Evolutionary conservation across 2,329 filamentous ascomycete genomes (phyloP).

Genomic region (Aspergillus japonicus): DNA sequence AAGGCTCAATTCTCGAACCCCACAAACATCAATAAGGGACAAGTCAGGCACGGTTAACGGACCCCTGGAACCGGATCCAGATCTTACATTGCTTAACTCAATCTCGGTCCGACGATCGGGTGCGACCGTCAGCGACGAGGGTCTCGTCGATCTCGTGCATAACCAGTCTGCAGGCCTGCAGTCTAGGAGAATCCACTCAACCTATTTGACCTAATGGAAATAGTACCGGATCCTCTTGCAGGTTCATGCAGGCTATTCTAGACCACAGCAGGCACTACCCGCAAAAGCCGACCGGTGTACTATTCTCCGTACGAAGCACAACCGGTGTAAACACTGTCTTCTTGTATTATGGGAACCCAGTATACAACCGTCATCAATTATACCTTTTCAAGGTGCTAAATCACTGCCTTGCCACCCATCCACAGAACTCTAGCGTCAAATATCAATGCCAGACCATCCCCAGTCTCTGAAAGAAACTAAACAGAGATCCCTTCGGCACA

Average conservation of each 20-base stretch:
- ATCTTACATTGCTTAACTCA: background rate
- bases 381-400: no score
- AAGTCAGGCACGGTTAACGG: background rate
- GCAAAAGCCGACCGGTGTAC: background rate
- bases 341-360: no score
- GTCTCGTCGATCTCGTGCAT: background rate
- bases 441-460: conserved; percentile 36
- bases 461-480: conserved; percentile 45
- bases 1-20: background rate
- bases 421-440: no score
- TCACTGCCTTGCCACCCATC: no score
- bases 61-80: background rate
- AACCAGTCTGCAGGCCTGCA: background rate
- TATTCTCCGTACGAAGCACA: background rate
- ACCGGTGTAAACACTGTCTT: background rate
- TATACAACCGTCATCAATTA: no score
- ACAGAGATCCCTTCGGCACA: conserved; percentile 43
- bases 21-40: background rate
- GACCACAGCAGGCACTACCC: background rate
- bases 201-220: background rate
- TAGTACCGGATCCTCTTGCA: background rate
- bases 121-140: background rate
- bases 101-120: background rate
- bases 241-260: background rate
- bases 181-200: background rate